Evolutionary conservation across 2,329 filamentous ascomycete genomes (phyloP).

Genomic region (Diaporthe citriasiana): DNA sequence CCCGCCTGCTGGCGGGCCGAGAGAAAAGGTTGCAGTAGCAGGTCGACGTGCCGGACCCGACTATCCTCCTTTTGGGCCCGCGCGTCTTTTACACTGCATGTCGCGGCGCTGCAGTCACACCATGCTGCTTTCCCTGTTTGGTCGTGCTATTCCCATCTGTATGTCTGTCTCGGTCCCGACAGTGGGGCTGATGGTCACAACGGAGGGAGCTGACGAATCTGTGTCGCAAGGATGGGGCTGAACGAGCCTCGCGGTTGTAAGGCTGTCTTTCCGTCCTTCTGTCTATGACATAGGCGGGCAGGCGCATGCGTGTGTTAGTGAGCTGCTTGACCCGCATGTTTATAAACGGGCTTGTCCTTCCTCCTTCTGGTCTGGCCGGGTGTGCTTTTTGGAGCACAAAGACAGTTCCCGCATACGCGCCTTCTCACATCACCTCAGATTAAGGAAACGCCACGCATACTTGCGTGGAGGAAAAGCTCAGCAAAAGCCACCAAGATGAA

Average conservation of each 20-base stretch:
- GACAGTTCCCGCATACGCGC: neutral
- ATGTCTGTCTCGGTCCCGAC: constrained; percentile 22
- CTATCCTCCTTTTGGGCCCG: neutral
- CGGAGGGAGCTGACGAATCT: constrained; percentile 7
- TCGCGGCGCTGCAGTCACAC: neutral
- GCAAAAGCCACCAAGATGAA: constrained; percentile 22
- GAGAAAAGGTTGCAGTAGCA: constrained; percentile 6
- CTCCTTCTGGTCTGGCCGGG: neutral
- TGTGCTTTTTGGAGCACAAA: neutral
- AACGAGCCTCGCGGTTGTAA: constrained; percentile 25
- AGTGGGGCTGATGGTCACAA: constrained; percentile 16
- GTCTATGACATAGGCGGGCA: constrained; percentile 15
- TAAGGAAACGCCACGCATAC: neutral
- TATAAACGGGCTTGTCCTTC: constrained; percentile 8
- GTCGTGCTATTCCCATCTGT: neutral
- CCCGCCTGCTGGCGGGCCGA: constrained; percentile 7
- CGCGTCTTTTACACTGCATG: neutral
- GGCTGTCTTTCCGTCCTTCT: constrained; percentile 7
- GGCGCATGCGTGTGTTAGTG: neutral
- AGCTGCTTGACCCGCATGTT: neutral
- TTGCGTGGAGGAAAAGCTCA: neutral
- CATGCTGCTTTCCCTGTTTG: neutral
- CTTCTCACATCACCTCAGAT: too few species aligned
- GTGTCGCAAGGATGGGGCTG: neutral
- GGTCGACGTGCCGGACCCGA: neutral